Percentiles rank a stretch among this genome's conserved stretches.
These are phyloP conservation scores for Tulasnella sp. DNA, from an alignment of 768 basidiomycete species.

Conservation along the genomic window DNA sequence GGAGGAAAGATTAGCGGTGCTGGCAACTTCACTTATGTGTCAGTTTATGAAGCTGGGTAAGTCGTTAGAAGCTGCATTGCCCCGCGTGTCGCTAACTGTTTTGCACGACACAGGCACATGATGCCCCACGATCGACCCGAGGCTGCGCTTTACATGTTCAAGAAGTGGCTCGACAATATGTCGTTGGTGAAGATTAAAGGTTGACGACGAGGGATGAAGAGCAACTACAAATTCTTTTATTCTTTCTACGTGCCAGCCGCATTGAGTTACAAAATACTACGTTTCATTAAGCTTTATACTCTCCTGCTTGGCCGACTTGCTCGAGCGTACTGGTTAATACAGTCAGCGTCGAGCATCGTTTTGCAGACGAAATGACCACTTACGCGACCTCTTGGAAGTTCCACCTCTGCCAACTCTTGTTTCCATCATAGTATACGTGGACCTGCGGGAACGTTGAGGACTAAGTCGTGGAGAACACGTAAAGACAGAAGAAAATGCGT, in stretches of 20 bases:
- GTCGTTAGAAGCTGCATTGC: neutral
- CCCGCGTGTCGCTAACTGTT: neutral
- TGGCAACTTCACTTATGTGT: conserved; percentile 76
- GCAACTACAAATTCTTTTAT: neutral
- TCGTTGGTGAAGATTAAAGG: neutral
- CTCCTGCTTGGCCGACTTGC: neutral
- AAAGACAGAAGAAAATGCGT: neutral
- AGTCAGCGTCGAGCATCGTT: neutral
- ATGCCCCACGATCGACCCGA: neutral
- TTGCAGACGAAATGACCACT: neutral
- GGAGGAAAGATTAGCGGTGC: conserved; percentile 51
- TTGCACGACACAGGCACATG: neutral
- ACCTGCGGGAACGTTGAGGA: neutral
- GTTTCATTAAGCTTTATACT: neutral
- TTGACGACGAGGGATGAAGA: neutral
- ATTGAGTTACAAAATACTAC: too few relatives aligned
- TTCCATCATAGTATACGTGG: neutral
- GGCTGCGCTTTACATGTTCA: neutral
- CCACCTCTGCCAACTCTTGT: neutral
- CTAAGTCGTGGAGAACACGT: neutral
- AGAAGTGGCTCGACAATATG: neutral
- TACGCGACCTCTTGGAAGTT: neutral
- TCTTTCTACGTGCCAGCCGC: neutral
- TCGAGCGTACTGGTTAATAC: neutral
- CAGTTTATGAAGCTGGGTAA: conserved; percentile 70